phyloP scores from a whole-genome alignment of 306 rosid species.

The Hylodesmum podocarpum region DNA sequence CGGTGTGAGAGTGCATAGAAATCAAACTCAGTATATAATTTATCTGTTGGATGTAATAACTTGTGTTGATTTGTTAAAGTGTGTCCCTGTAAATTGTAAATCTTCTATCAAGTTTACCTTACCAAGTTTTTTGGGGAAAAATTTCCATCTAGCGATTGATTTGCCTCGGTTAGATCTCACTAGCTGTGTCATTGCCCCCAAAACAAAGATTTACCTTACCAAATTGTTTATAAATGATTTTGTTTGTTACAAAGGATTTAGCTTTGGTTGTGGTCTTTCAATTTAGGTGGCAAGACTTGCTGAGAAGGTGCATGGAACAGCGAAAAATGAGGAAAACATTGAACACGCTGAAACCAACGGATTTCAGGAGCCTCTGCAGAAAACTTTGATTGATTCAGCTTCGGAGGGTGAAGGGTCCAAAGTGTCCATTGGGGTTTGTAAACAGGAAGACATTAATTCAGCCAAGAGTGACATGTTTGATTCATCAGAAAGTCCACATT shows the following conservation, averaged over 20 bases:
- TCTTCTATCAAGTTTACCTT: background rate
- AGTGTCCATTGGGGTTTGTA: slow-evolving; percentile 41
- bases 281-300: slow-evolving; percentile 52
- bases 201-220: background rate
- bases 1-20: too few species aligned
- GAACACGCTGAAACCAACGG: slow-evolving; percentile 35
- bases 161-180: background rate
- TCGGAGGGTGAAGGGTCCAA: slow-evolving; percentile 56
- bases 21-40: too few species aligned
- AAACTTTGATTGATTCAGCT: slow-evolving; percentile 31
- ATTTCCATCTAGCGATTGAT: background rate
- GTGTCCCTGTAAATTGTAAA: background rate
- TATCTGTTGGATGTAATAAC: background rate
- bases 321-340: slow-evolving; percentile 23
- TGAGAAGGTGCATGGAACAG: slow-evolving; percentile 42
- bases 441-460: slow-evolving; percentile 55
- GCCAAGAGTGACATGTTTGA: slow-evolving; percentile 66
- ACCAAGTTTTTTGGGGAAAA: background rate
- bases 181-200: background rate
- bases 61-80: background rate
- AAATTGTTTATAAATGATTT: background rate
- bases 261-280: background rate
- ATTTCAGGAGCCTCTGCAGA: slow-evolving; percentile 29
- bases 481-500: slow-evolving; percentile 59
- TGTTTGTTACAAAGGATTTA: background rate